These are phyloP conservation scores for Scenedesmus sp. DNA, from an alignment of 163 green algal species.

Conservation along the genomic window DNA sequence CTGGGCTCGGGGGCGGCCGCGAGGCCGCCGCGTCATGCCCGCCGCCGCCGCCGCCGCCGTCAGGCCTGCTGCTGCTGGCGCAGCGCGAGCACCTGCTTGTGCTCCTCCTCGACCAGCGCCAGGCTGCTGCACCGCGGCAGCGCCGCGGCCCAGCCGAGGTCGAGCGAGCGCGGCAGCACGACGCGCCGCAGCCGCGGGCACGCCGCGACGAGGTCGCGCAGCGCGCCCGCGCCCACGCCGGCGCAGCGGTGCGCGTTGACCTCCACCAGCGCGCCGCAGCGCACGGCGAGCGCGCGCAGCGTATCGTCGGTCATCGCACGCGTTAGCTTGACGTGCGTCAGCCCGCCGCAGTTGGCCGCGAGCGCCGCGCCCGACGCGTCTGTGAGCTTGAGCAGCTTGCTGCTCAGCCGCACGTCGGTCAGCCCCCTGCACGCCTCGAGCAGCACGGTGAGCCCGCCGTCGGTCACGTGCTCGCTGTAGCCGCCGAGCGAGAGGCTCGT, in stretches of 20 bases:
- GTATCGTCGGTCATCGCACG: constrained; percentile 29
- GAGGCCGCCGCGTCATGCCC: too few relatives aligned
- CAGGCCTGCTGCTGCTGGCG: constrained; percentile 2
- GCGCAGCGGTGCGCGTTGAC: constrained; percentile 19
- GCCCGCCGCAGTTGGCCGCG: not conserved
- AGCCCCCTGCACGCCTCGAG: constrained; percentile 45
- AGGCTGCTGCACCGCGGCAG: constrained; percentile 13
- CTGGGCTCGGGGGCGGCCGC: too few relatives aligned
- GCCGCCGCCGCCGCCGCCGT: too few relatives aligned
- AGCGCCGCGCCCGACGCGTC: constrained; percentile 28
- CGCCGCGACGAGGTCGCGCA: constrained; percentile 2
- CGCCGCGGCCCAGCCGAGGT: not conserved
- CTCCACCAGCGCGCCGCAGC: constrained; percentile 29
- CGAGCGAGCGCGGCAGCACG: constrained; percentile 34
- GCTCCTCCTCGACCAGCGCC: constrained; percentile 5
- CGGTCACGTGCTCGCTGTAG: constrained; percentile 53
- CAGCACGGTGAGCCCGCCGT: constrained; percentile 53
- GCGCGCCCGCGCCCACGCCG: not conserved
- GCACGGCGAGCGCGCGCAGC: constrained; percentile 10
- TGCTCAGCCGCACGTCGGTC: constrained; percentile 25
- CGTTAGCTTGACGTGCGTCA: constrained; percentile 33
- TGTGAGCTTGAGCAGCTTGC: constrained; percentile 56
- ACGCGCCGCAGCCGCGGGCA: constrained; percentile 15
- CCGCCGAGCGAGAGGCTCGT: constrained; percentile 18
- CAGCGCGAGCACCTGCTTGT: constrained; percentile 26